A percentile compares a stretch with the other conserved stretches of the same genome.
These are phyloP conservation scores for Pichia sp. DNA, from an alignment of 1,139 yeast species.

Conservation along the genomic window DNA sequence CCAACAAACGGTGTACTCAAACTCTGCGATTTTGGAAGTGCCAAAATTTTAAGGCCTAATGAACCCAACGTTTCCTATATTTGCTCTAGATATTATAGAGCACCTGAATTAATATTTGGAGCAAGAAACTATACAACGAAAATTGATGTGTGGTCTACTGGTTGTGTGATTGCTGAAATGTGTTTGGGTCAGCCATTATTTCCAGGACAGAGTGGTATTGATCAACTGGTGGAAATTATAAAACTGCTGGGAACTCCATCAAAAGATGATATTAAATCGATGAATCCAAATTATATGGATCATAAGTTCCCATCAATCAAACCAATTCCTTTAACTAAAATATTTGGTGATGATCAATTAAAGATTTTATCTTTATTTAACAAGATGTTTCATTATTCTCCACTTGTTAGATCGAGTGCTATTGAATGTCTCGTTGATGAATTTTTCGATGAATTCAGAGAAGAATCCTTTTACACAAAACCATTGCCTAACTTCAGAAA, in stretches of 20 bases:
- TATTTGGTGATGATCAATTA: slow-evolving; percentile 57
- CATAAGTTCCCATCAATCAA: slow-evolving; percentile 94
- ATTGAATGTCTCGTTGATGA: slow-evolving; percentile 60
- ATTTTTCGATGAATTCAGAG: slow-evolving; percentile 70
- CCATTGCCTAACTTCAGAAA: slow-evolving; percentile 22
- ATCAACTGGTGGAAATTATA: slow-evolving; percentile 93
- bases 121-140: slow-evolving; percentile 69
- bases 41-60: slow-evolving; percentile 77
- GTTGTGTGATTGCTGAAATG: slow-evolving; percentile 96
- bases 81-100: slow-evolving; percentile 93
- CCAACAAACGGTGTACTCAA: slow-evolving; percentile 79
- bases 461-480: slow-evolving; percentile 30
- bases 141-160: slow-evolving; percentile 96
- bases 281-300: slow-evolving; percentile 97
- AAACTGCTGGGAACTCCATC: slow-evolving; percentile 94
- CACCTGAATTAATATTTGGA: slow-evolving; percentile 80
- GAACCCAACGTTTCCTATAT: slow-evolving; percentile 96
- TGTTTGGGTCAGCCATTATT: slow-evolving; percentile 92
- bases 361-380: slow-evolving; percentile 60
- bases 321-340: slow-evolving; percentile 82
- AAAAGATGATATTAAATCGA: slow-evolving; percentile 81
- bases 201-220: slow-evolving; percentile 97
- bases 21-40: slow-evolving; percentile 98
- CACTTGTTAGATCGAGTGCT: slow-evolving; percentile 61
- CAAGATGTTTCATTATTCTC: slow-evolving; percentile 65